Base-by-base conservation (phyloP, 208 protist genomes). In the Wallacemonas collosoma region DNA sequence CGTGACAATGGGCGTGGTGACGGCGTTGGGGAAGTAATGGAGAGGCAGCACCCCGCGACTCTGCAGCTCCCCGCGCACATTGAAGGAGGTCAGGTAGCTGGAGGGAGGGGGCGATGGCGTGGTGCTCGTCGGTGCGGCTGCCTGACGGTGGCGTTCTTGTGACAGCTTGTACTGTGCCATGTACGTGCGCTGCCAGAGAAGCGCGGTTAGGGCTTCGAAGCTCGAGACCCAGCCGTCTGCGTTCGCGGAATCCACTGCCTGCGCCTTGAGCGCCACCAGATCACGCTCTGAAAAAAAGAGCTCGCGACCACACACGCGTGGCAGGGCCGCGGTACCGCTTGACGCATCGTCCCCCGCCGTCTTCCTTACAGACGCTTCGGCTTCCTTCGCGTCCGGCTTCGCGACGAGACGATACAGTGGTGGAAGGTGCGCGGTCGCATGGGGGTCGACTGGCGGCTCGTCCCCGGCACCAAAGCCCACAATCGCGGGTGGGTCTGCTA, bases 141-240 rank as follows among this genome's bases (percentile, higher is more conserved):
- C 36, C 54, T 8, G 7, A 56, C 53, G 2, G 26, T 35, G 2
- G 17, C 0, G 35, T 53, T 54, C 26, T 48, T 50, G 36, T 2
- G 3, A 60, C 36, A 68, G 40, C 5, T 12, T 44, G n/a, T 54
- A 65, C 4, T 66, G 68, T 11, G 72, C 61, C 4, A 43, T 36
- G 71, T 80, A 78, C 8, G 71, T 67, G n/a, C 62, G 54, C 58
- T 73, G 61, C 56, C 65, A 79, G 12, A 80, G 57, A 14, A 80
- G 70, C 4, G 72, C 75, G 36, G 45, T 71, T 45, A 76, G 35
- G 1, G 65, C 61, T 54, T 80, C 70, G 53, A 84, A 80, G 35
- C 58, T 56, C 15, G 75, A 74, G 40, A 74, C 70, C 68, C 63
- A 66, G 11, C 61, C 47, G 1, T 43, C 54, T 12, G 51, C 65